Percentiles rank a stretch among this genome's conserved stretches.
phyloP scores from a whole-genome alignment of 495 filamentous ascomycete genomes.

The Aspergillus bridgeri region DNA sequence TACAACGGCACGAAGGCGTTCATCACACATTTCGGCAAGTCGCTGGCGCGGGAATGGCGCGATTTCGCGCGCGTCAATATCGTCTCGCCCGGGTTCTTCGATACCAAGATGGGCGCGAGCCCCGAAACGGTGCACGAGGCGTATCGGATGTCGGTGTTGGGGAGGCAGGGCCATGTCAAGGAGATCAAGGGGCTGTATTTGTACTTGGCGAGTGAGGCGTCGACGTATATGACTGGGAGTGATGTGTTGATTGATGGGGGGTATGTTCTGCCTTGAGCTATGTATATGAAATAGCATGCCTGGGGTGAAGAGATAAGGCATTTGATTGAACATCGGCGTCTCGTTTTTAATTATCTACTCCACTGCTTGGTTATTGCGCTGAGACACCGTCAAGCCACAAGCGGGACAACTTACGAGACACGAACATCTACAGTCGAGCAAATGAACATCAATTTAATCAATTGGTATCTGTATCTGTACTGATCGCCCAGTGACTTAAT shows the following conservation, averaged over 20 bases:
- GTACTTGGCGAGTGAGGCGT: slow-evolving; percentile 60
- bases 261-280: slow-evolving; percentile 36
- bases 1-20: slow-evolving; percentile 70
- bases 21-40: slow-evolving; percentile 62
- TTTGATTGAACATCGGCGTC: too few species aligned
- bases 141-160: slow-evolving; percentile 59
- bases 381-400: too few species aligned
- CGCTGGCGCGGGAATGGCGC: slow-evolving; percentile 68
- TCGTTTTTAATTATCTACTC: too few species aligned
- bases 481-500: background rate
- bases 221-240: slow-evolving; percentile 66
- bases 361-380: too few species aligned
- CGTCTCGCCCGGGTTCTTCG: slow-evolving; percentile 66
- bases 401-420: too few species aligned
- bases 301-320: too few species aligned
- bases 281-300: too few species aligned
- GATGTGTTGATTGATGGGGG: slow-evolving; percentile 62
- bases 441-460: slow-evolving; percentile 1
- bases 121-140: slow-evolving; percentile 51
- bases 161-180: slow-evolving; percentile 55
- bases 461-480: background rate
- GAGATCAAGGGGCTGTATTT: slow-evolving; percentile 65
- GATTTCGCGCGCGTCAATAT: slow-evolving; percentile 61
- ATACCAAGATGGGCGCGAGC: slow-evolving; percentile 56
- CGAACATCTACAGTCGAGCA: too few species aligned